A percentile compares a stretch with the other conserved stretches of the same genome.
Conservation (phyloP, 2,329 filamentous ascomycete genomes). For the Colletotrichum sp. region DNA sequence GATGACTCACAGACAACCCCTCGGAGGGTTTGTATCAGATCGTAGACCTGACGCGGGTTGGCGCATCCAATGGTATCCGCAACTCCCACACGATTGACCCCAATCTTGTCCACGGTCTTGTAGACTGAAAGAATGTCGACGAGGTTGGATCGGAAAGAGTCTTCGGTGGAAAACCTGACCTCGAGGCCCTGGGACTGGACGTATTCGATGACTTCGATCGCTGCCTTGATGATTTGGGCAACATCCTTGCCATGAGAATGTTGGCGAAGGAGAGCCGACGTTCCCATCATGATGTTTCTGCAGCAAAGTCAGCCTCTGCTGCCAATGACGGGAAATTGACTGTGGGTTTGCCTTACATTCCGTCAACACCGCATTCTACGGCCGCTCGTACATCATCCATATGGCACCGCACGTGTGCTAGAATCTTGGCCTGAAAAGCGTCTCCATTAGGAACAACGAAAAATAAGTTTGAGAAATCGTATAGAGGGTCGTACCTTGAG, state of each 20-base stretch:
- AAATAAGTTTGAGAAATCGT: not conserved
- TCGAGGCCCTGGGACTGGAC: slow-evolving; percentile 72
- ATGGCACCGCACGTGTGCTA: slow-evolving; percentile 70
- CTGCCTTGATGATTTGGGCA: slow-evolving; percentile 72
- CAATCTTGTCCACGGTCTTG: slow-evolving; percentile 82
- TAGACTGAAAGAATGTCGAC: slow-evolving; percentile 85
- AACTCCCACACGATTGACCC: slow-evolving; percentile 86
- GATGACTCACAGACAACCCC: slow-evolving; percentile 38
- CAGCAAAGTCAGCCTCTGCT: not conserved
- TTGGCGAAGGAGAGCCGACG: slow-evolving; percentile 80
- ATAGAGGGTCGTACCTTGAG: slow-evolving; percentile 44
- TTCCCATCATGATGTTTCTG: slow-evolving; percentile 79
- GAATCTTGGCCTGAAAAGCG: not conserved
- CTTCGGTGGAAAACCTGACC: slow-evolving; percentile 67
- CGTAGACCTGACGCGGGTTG: slow-evolving; percentile 85
- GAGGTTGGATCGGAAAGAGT: slow-evolving; percentile 83
- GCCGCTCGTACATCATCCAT: slow-evolving; percentile 67
- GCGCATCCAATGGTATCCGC: slow-evolving; percentile 91
- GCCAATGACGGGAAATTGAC: accelerated
- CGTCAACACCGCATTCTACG: slow-evolving; percentile 81
- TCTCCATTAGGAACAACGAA: not conserved
- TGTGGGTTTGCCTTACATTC: slow-evolving; percentile 46
- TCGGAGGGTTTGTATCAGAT: slow-evolving; percentile 82
- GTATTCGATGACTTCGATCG: slow-evolving; percentile 83
- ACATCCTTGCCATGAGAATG: slow-evolving; percentile 91